Conservation (phyloP, 73 alveolate genomes). For the Tetrahymena malaccensis region DNA sequence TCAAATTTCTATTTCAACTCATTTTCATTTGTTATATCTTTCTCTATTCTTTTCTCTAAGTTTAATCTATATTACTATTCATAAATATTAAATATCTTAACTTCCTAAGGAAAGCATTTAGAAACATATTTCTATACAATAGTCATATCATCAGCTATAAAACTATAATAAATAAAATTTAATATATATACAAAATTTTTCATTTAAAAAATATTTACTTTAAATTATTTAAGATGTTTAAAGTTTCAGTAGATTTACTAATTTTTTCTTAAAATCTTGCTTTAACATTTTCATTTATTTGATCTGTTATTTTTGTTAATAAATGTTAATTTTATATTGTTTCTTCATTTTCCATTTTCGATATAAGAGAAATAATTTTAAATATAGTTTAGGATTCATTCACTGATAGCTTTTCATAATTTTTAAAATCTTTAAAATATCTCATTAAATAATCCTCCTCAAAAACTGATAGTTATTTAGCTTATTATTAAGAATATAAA, state of each 20-base stretch:
- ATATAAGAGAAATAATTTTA: not conserved
- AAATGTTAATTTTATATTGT: not conserved
- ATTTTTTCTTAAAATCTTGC: not conserved
- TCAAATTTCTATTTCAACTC: not conserved
- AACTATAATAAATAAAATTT: no score
- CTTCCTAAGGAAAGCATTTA: not conserved
- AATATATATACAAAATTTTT: no score
- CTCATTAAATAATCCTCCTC: not conserved
- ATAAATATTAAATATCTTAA: not conserved
- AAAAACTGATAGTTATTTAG: not conserved
- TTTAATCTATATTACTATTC: not conserved
- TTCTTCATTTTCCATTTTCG: not conserved
- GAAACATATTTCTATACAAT: not conserved
- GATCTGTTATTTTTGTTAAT: not conserved
- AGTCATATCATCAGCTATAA: not conserved
- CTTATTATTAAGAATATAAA: not conserved
- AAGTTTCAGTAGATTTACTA: not conserved
- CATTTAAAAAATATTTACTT: not conserved
- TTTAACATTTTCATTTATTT: not conserved
- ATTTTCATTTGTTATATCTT: not conserved
- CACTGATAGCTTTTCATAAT: not conserved
- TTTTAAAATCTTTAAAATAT: not conserved
- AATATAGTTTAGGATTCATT: not conserved
- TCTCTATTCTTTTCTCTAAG: not conserved
- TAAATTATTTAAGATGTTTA: not conserved